Base-by-base conservation (phyloP, 768 basidiomycete genomes). In the Lactarius deliciosus region DNA sequence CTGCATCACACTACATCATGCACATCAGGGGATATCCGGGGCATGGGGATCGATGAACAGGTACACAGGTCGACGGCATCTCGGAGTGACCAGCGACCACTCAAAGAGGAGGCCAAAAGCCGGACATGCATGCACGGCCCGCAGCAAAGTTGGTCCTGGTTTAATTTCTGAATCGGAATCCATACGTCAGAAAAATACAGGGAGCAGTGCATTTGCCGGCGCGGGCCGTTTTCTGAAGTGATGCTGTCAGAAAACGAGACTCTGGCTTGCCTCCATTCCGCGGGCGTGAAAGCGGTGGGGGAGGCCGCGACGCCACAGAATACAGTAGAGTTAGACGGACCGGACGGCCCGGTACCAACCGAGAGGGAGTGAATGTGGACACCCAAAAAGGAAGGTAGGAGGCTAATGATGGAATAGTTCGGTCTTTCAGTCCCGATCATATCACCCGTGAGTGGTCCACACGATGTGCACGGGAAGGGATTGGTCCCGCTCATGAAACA, bases 361-460 rank as follows among this genome's bases (percentile, higher is more conserved):
- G 5, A 28, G 2, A 1, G 25, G 1, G 11, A 5, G 30, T 8
- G 1, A 9, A 15, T 15, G 40, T 15, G 36, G 13, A 40, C 11
- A 16, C 25, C 8, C 22, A 25, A 60, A 34, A 38, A 22, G 32
- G 38, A 25, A 20, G 56, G 56, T 30, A 5, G 10, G 56, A 34
- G 38, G 36, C 32, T 41, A 22, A 25, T 22, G 36, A 40, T 36
- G 4, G 53, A n/a, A 30, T 10, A 30, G 6, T 30, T 41, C 47
- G 47, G 22, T 25, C 47, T 22, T 50, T 25, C 47, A 50, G 22
- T 22, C 10, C 22, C 22, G 61, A 63, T 55, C 40, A 63, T 38
- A 41, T 30, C 38, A 63, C 38, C 54, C 61, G 61, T 55, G 61
- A 55, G 38, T 30, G 53, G 36, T 40, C 16, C 61, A 56, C 61